These are phyloP conservation scores for Austropuccinia psidii DNA, from an alignment of 1,284 basidiomycete species.

Conservation along the genomic window DNA sequence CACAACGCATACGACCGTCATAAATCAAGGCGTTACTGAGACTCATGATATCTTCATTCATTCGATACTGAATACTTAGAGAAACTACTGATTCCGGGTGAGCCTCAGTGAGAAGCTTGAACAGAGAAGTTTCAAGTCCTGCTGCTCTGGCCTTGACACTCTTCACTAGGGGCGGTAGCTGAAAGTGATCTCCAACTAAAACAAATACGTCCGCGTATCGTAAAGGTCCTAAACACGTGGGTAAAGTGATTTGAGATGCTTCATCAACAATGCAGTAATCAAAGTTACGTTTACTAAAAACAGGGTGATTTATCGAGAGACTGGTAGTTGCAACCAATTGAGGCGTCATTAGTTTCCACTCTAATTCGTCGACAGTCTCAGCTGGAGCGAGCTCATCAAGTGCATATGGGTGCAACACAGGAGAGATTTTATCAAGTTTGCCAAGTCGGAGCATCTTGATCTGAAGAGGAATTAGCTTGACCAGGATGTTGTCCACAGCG, in stretches of 20 bases:
- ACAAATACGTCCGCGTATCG: conserved; percentile 83
- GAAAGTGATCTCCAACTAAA: conserved; percentile 93
- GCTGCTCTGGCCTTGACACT: conserved; percentile 69
- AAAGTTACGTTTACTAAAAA: conserved; percentile 76
- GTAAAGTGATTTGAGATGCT: conserved; percentile 93
- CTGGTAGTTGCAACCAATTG: conserved; percentile 94
- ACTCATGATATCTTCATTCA: conserved; percentile 94
- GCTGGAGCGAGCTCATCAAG: neutral
- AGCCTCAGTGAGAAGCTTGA: conserved; percentile 74
- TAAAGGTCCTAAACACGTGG: conserved; percentile 86
- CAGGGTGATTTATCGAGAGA: conserved; percentile 76
- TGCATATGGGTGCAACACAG: conserved; percentile 10
- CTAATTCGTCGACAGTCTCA: conserved; percentile 67
- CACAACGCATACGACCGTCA: conserved; percentile 66
- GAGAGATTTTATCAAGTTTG: conserved; percentile 65
- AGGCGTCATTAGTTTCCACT: conserved; percentile 69
- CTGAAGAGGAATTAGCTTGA: conserved; percentile 56
- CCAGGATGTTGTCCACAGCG: conserved; percentile 87
- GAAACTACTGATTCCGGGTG: conserved; percentile 76
- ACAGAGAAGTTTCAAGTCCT: conserved; percentile 82
- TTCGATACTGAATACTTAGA: conserved; percentile 81
- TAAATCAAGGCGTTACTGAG: conserved; percentile 88
- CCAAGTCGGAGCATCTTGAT: conserved; percentile 77
- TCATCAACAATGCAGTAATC: conserved; percentile 99
- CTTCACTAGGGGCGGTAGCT: conserved; percentile 75